phyloP scores from a whole-genome alignment of 1,284 basidiomycete genomes.

The Omphalotus olearius region DNA sequence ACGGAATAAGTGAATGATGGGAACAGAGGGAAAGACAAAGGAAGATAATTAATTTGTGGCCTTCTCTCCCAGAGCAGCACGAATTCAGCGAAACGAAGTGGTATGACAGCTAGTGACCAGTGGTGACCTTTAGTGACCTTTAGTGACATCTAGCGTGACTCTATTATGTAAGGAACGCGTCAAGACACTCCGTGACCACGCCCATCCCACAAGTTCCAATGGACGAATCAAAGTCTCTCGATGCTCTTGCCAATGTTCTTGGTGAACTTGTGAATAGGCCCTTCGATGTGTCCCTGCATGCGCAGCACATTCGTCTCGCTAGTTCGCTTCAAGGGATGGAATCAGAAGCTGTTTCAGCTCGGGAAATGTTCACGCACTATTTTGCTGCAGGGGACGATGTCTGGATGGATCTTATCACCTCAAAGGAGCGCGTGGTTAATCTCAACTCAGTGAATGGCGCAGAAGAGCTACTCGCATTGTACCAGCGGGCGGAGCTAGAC shows the following conservation, averaged over 20 bases:
- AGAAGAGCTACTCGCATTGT: slow-evolving; percentile 58
- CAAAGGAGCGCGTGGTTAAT: slow-evolving; percentile 45
- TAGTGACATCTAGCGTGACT: background rate
- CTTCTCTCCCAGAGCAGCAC: background rate
- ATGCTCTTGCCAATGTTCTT: slow-evolving; percentile 57
- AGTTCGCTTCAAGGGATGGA: slow-evolving; percentile 50
- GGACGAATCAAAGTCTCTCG: slow-evolving; percentile 42
- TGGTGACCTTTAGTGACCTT: background rate
- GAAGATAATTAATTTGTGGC: background rate
- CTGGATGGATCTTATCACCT: slow-evolving; percentile 59
- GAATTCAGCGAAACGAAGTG: background rate
- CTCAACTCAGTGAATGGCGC: slow-evolving; percentile 47
- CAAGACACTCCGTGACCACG: too few relatives aligned
- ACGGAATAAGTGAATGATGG: background rate
- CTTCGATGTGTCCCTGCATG: slow-evolving; percentile 57
- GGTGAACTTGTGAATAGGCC: slow-evolving; percentile 54
- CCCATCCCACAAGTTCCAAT: slow-evolving; percentile 17
- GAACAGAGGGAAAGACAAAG: background rate
- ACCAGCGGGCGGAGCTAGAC: slow-evolving; percentile 68
- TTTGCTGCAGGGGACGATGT: slow-evolving; percentile 63
- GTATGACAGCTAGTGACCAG: background rate
- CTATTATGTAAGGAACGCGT: too few relatives aligned
- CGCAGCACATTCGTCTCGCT: slow-evolving; percentile 58
- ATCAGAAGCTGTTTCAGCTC: slow-evolving; percentile 52
- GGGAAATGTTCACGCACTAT: slow-evolving; percentile 61